These are phyloP conservation scores for Symbiodinium natans DNA, from an alignment of 73 alveolate genomes.

Conservation along the genomic window DNA sequence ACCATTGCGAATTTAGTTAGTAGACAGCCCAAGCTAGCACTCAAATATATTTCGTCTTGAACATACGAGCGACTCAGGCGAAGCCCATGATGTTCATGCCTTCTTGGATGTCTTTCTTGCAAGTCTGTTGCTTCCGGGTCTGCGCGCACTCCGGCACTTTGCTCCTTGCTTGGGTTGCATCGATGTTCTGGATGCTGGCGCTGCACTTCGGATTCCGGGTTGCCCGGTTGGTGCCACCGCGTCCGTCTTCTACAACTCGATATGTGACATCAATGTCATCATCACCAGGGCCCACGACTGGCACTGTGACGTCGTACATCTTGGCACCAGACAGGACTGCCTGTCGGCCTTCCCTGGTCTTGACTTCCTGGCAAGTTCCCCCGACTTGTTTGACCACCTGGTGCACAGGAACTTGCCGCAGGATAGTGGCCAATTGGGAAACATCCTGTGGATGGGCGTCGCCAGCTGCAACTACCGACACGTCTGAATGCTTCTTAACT, in stretches of 20 bases:
- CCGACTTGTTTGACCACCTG: not conserved
- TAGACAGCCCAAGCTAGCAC: not conserved
- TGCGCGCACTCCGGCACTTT: slow-evolving; percentile 24
- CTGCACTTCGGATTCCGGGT: not conserved
- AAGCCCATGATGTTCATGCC: slow-evolving; percentile 86
- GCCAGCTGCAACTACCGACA: not conserved
- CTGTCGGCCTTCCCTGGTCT: not conserved
- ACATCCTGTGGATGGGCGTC: slow-evolving; percentile 7
- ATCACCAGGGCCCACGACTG: not conserved
- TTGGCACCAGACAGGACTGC: not conserved
- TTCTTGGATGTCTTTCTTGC: slow-evolving; percentile 79
- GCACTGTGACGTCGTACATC: not conserved
- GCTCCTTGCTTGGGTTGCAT: not conserved
- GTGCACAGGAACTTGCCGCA: slow-evolving; percentile 8
- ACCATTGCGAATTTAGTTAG: slow-evolving; percentile 19
- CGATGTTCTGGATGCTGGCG: not conserved
- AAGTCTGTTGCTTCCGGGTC: slow-evolving; percentile 62
- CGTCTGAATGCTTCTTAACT: not conserved
- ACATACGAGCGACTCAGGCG: slow-evolving; percentile 28
- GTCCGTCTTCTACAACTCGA: not conserved
- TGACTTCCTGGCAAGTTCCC: slow-evolving; percentile 9
- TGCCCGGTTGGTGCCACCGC: not conserved
- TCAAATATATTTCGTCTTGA: not conserved
- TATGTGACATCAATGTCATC: not conserved
- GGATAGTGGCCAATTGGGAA: not conserved